Base-by-base conservation (phyloP, 2,329 filamentous ascomycete species). In the Ophiocordyceps camponoti-saundersi region DNA sequence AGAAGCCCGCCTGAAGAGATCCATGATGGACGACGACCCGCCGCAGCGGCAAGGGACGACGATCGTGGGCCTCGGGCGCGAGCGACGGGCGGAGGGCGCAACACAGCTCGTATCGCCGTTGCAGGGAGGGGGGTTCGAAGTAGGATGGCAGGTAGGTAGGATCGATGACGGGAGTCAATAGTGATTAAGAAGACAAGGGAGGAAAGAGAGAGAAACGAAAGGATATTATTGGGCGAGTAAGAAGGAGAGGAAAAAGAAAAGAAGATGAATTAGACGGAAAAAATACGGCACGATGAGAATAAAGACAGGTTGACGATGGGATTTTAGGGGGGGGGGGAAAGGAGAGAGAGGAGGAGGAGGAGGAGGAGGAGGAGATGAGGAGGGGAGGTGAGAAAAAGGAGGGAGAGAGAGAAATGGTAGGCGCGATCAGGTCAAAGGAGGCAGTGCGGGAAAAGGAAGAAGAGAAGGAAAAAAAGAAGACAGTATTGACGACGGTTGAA, bases 1-100 rank as follows among this genome's bases (percentile, higher is more conserved):
- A 51, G 68, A 68, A 52, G 72, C 71, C 59, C 74, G 71, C 56
- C 72, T 67, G 56, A 78, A 67, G 58, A 78, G 61, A 69, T 79
- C 75, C 75, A 78, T 79, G 60, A 54, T 50, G 54, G 53, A 48
- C 7, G 45, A 46, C 49, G 48, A 50, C 55, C 56, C 54, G 55
- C 54, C 56, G 53, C 51, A 44, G 50, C 50, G 55, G 72, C 67
- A 69, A 71, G 71, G 68, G 42, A 73, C 63, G 39, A 63, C 32
- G 32, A 36, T 23, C 20, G 21, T 29, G 23, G 21, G 42, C 21
- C 18, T 42, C 6, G 40, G 26, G 11, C 26, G 16, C 21, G 40
- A 42, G 40, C 18, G 40, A 23, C n/a, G 20, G 44, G 32, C 44
- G 13, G 23, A 36, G 32, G 45, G 42, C 16, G 16, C 32, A 36